Evolutionary conservation across 1,284 basidiomycete genomes (phyloP).

Genomic region (Microbotryum silenes-acaulis): DNA sequence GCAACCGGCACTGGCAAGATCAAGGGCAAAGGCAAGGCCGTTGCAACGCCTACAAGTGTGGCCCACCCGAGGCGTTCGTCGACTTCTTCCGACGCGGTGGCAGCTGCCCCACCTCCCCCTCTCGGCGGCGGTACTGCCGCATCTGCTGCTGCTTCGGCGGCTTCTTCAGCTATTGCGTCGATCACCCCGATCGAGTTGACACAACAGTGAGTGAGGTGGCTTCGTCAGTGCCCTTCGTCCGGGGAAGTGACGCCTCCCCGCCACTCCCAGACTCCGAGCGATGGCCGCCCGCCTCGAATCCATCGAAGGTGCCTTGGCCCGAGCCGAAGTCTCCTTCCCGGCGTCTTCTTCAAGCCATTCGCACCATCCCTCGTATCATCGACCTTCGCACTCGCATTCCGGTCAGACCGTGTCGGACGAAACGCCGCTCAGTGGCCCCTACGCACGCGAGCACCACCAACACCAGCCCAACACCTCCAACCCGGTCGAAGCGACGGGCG

Average conservation of each 20-base stretch:
- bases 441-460: constrained; percentile 4
- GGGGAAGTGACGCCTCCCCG: background rate
- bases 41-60: no score
- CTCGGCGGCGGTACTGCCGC: no score
- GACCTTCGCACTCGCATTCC: background rate
- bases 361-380: background rate
- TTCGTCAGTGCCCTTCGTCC: background rate
- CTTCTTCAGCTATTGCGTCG: background rate
- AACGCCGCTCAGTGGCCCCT: background rate
- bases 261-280: constrained; percentile 11
- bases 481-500: constrained; percentile 27
- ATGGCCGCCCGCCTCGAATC: constrained; percentile 29
- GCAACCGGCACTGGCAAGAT: no score
- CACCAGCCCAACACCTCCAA: constrained; percentile 13
- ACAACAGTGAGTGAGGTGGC: constrained; percentile 14
- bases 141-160: background rate
- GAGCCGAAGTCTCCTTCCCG: constrained; percentile 9
- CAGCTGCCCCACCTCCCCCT: background rate
- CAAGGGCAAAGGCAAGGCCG: no score
- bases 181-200: constrained; percentile 8
- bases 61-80: no score
- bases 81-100: background rate
- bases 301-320: constrained; percentile 22
- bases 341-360: background rate
- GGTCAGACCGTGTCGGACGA: background rate